Percentiles rank a stretch among this genome's conserved stretches.
Conservation (phyloP, 2,329 filamentous ascomycete species). For the Ophiostoma sp. region DNA sequence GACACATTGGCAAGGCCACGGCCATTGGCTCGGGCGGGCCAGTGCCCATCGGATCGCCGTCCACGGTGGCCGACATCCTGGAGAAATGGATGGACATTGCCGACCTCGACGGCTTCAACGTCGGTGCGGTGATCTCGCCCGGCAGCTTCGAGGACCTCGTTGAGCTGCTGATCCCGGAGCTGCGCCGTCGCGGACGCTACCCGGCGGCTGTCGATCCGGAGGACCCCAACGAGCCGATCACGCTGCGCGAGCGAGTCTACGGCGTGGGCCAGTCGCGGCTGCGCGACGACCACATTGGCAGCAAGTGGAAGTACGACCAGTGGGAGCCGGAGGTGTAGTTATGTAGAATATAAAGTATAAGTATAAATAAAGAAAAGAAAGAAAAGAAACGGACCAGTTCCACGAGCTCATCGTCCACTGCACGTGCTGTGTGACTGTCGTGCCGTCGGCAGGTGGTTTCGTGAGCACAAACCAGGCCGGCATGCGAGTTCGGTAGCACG, state of each 20-base stretch:
- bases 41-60: slow-evolving; percentile 54
- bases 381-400: too few relatives aligned
- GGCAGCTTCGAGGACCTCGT: slow-evolving; percentile 60
- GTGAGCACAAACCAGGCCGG: too few relatives aligned
- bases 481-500: too few relatives aligned
- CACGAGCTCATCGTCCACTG: too few relatives aligned
- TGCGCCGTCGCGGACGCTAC: slow-evolving; percentile 46
- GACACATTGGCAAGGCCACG: slow-evolving; percentile 26
- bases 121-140: slow-evolving; percentile 46
- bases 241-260: slow-evolving; percentile 3
- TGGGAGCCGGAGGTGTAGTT: not conserved
- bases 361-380: too few relatives aligned
- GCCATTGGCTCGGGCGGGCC: slow-evolving; percentile 27
- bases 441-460: too few relatives aligned
- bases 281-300: not conserved
- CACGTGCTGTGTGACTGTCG: too few relatives aligned
- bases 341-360: too few relatives aligned
- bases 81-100: slow-evolving; percentile 63
- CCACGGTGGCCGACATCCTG: slow-evolving; percentile 60
- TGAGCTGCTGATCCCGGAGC: slow-evolving; percentile 57
- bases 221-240: slow-evolving; percentile 1
- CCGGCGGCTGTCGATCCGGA: not conserved
- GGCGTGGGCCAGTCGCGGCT: not conserved
- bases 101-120: slow-evolving; percentile 70
- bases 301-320: slow-evolving; percentile 6